A percentile compares a stretch with the other conserved stretches of the same genome.
Evolutionary conservation across 495 filamentous ascomycete genomes (phyloP).

Genomic region (Tuber calosporum): DNA sequence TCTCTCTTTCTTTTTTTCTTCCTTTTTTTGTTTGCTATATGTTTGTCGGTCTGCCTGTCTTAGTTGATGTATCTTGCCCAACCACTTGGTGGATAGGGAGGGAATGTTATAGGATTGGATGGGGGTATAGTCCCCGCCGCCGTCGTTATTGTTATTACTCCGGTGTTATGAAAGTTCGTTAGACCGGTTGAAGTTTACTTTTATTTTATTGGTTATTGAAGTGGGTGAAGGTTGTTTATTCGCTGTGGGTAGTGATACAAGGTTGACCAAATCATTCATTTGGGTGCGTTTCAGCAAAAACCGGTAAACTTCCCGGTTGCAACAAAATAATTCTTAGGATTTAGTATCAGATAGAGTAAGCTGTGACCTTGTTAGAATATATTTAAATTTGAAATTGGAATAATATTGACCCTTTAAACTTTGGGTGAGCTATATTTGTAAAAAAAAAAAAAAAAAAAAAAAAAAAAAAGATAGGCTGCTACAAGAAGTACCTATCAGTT

Average conservation of each 20-base stretch:
- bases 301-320: too few species aligned
- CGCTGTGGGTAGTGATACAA: conserved; percentile 6
- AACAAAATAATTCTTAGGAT: too few species aligned
- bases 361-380: too few species aligned
- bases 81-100: not conserved
- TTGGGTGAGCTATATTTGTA: too few species aligned
- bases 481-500: too few species aligned
- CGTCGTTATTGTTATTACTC: not conserved
- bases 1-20: not conserved
- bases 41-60: not conserved
- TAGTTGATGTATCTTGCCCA: not conserved
- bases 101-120: not conserved
- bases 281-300: too few species aligned
- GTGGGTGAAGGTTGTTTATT: not conserved
- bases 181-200: not conserved
- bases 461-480: too few species aligned
- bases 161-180: conserved; percentile 8
- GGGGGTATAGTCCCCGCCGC: not conserved
- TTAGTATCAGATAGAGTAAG: too few species aligned
- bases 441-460: too few species aligned
- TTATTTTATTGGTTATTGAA: not conserved
- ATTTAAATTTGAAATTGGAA: too few species aligned
- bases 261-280: not conserved
- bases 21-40: not conserved
- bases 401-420: too few species aligned